phyloP scores from a whole-genome alignment of 306 rosid genomes.

The Quercus aquifolioides region DNA sequence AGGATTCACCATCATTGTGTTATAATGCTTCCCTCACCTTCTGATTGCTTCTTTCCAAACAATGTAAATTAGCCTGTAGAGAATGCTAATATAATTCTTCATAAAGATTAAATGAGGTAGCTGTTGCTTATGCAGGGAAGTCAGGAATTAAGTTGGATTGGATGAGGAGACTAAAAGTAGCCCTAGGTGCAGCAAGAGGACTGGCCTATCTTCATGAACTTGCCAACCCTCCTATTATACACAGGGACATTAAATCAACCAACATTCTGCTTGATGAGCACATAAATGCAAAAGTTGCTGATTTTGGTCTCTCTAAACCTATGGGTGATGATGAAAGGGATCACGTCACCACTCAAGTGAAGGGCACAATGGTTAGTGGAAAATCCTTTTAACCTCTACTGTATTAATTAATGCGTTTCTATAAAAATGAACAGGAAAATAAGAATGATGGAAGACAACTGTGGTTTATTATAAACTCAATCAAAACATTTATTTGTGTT shows the following conservation, averaged over 20 bases:
- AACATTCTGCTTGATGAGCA: slow-evolving; percentile 68
- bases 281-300: slow-evolving; percentile 69
- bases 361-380: slow-evolving; percentile 42
- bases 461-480: background rate
- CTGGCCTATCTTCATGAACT: slow-evolving; percentile 73
- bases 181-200: slow-evolving; percentile 77
- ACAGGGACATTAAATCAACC: slow-evolving; percentile 78
- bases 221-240: slow-evolving; percentile 77
- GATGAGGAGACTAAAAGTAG: slow-evolving; percentile 36
- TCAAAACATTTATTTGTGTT: too few species aligned
- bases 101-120: background rate
- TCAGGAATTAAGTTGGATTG: slow-evolving; percentile 39
- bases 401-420: background rate
- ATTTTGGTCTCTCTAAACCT: slow-evolving; percentile 83
- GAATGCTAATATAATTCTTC: background rate
- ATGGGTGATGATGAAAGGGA: slow-evolving; percentile 47
- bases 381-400: background rate
- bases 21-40: background rate
- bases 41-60: background rate
- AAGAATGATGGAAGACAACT: background rate
- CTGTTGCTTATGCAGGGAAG: slow-evolving; percentile 23
- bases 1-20: background rate
- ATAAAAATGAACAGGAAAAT: background rate
- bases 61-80: background rate
- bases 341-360: slow-evolving; percentile 68